These are phyloP conservation scores for Phanerochaete sordida DNA, from an alignment of 768 basidiomycete species.

Conservation along the genomic window DNA sequence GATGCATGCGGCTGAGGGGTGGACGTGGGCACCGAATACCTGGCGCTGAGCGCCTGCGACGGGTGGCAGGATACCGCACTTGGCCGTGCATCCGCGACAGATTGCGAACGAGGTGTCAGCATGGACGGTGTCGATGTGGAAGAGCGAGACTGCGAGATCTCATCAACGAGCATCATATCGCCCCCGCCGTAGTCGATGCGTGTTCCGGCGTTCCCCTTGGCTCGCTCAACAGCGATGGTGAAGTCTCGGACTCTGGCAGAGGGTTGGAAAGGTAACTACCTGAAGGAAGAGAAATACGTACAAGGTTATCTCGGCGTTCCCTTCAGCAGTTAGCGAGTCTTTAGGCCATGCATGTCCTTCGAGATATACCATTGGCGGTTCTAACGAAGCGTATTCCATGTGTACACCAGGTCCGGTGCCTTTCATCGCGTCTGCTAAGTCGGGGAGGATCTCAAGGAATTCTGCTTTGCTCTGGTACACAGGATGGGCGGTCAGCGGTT, in stretches of 20 bases:
- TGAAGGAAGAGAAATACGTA: constrained; percentile 1
- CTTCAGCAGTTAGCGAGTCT: constrained; percentile 14
- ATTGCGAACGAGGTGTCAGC: not conserved
- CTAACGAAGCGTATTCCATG: constrained; percentile 4
- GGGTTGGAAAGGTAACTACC: not conserved
- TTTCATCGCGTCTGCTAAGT: constrained; percentile 8
- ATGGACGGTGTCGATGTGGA: not conserved
- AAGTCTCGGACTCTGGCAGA: constrained; percentile 3
- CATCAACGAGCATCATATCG: constrained; percentile 9
- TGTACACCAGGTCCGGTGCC: constrained; percentile 6
- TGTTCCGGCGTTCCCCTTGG: not conserved
- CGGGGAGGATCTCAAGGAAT: constrained; percentile 15
- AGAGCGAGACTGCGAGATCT: not conserved
- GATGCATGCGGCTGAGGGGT: not conserved
- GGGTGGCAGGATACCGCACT: not conserved
- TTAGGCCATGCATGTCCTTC: constrained; percentile 12
- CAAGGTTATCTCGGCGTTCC: constrained; percentile 13
- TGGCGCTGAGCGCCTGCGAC: not conserved
- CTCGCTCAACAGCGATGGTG: not conserved
- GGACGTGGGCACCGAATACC: too few species aligned
- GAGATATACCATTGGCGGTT: constrained; percentile 18
- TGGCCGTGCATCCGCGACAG: not conserved
- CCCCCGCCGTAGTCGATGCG: constrained; percentile 1
- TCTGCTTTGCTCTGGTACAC: constrained; percentile 16
- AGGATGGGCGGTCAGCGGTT: not conserved